phyloP scores from a whole-genome alignment of 1,284 basidiomycete species.

The Sphaerobolus stellatus region DNA sequence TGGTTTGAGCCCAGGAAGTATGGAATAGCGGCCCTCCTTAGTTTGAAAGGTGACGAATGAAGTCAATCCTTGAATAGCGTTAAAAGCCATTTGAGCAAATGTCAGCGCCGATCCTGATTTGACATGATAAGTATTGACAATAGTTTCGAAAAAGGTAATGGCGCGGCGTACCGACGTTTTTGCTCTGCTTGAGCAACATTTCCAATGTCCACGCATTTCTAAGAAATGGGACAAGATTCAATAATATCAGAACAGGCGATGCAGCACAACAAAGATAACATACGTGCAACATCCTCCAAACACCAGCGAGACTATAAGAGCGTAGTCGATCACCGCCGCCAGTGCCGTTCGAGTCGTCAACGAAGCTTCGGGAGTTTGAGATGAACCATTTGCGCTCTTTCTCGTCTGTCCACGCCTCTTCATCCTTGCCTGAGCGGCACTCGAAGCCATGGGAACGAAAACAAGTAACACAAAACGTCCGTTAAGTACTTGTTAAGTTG shows the following conservation, averaged over 20 bases:
- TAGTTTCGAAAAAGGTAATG: not conserved
- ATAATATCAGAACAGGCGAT: not conserved
- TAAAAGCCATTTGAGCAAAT: conserved; percentile 81
- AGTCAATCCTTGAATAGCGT: conserved; percentile 61
- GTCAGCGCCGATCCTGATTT: conserved; percentile 77
- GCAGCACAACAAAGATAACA: conserved; percentile 30
- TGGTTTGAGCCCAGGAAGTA: conserved; percentile 55
- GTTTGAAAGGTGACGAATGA: conserved; percentile 43
- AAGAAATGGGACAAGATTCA: not conserved
- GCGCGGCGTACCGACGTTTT: conserved; percentile 57
- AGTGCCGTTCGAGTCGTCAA: not conserved
- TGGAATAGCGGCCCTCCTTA: conserved; percentile 13
- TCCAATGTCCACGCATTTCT: conserved; percentile 74
- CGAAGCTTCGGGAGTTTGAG: not conserved
- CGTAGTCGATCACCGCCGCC: conserved; percentile 12
- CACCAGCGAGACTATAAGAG: conserved; percentile 53
- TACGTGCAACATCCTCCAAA: conserved; percentile 84
- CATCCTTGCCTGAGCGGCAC: not conserved
- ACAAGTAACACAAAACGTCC: too few species aligned
- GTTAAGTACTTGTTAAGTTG: too few species aligned
- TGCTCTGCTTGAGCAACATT: conserved; percentile 67
- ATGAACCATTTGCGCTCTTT: not conserved
- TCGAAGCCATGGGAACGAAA: not conserved
- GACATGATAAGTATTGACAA: conserved; percentile 5
- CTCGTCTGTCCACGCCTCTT: not conserved